A percentile compares a stretch with the other conserved stretches of the same genome.
Conservation (phyloP, 352 stramenopile species). For the Elongisporangium undulatum region DNA sequence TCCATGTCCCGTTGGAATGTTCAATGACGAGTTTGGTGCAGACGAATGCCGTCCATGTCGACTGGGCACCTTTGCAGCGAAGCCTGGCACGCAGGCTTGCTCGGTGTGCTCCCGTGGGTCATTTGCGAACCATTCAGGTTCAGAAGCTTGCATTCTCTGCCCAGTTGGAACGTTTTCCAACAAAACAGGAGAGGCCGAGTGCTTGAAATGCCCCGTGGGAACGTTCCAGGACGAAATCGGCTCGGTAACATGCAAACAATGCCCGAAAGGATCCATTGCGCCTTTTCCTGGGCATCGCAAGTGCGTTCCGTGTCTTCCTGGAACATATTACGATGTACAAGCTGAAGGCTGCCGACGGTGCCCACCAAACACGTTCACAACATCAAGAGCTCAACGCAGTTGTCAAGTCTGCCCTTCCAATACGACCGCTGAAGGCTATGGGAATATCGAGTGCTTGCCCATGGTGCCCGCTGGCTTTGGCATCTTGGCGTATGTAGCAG, state of each 20-base stretch:
- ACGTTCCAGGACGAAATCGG: slow-evolving; percentile 32
- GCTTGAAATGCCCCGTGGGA: slow-evolving; percentile 33
- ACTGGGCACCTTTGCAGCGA: slow-evolving; percentile 11
- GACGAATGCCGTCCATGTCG: slow-evolving; percentile 27
- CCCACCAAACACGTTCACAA: slow-evolving; percentile 25
- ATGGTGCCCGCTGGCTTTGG: neutral
- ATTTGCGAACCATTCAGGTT: slow-evolving; percentile 21
- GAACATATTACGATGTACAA: slow-evolving; percentile 29
- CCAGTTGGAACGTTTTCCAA: slow-evolving; percentile 26
- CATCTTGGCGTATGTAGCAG: neutral
- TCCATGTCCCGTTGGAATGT: slow-evolving; percentile 41
- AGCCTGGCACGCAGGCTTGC: slow-evolving; percentile 8
- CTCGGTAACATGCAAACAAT: slow-evolving; percentile 22
- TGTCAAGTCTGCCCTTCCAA: slow-evolving; percentile 27
- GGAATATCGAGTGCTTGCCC: slow-evolving; percentile 5
- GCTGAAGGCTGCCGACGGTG: slow-evolving; percentile 28
- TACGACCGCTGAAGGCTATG: slow-evolving; percentile 25
- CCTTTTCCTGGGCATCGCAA: slow-evolving; percentile 21
- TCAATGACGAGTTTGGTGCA: slow-evolving; percentile 24
- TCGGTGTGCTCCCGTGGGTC: slow-evolving; percentile 14
- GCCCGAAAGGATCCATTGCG: slow-evolving; percentile 33
- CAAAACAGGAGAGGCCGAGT: slow-evolving; percentile 33
- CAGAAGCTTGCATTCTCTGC: slow-evolving; percentile 32
- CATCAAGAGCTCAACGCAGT: slow-evolving; percentile 10
- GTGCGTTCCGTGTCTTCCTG: slow-evolving; percentile 32